Evolutionary conservation across 768 basidiomycete genomes (phyloP).

Genomic region (Suillus luteus): DNA sequence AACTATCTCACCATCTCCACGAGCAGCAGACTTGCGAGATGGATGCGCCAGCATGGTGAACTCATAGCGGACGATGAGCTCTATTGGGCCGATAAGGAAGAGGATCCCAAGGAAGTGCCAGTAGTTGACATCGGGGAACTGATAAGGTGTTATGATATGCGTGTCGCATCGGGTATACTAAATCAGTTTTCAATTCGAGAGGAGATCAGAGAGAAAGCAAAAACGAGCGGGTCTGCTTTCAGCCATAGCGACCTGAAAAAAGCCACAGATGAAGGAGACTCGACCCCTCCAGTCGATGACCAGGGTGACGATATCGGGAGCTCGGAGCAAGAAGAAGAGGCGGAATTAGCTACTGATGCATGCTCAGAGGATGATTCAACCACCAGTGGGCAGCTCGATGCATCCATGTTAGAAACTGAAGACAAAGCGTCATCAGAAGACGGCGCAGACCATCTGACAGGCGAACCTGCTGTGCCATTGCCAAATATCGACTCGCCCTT

Average conservation of each 20-base stretch:
- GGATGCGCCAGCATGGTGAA: constrained; percentile 22
- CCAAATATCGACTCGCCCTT: constrained; percentile 25
- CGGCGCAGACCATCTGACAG: neutral
- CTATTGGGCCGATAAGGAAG: constrained; percentile 26
- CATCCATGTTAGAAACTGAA: neutral
- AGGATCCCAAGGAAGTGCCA: constrained; percentile 19
- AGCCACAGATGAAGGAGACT: neutral
- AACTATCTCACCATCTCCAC: constrained; percentile 7
- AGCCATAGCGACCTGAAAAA: neutral
- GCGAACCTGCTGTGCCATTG: neutral
- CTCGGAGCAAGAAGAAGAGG: neutral
- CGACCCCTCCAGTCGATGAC: neutral
- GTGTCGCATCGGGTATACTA: neutral
- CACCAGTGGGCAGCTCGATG: neutral
- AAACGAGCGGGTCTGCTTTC: neutral
- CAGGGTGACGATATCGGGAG: neutral
- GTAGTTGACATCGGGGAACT: constrained; percentile 21
- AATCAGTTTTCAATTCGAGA: constrained; percentile 4
- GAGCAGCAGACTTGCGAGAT: constrained; percentile 21
- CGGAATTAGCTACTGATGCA: neutral
- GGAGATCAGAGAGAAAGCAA: neutral
- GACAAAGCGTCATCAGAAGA: neutral
- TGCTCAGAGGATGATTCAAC: too few relatives aligned
- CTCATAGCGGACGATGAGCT: constrained; percentile 19
- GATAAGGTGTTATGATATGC: constrained; percentile 17